Conservation (phyloP, 2,329 filamentous ascomycete genomes). For the Penicillium sp. region DNA sequence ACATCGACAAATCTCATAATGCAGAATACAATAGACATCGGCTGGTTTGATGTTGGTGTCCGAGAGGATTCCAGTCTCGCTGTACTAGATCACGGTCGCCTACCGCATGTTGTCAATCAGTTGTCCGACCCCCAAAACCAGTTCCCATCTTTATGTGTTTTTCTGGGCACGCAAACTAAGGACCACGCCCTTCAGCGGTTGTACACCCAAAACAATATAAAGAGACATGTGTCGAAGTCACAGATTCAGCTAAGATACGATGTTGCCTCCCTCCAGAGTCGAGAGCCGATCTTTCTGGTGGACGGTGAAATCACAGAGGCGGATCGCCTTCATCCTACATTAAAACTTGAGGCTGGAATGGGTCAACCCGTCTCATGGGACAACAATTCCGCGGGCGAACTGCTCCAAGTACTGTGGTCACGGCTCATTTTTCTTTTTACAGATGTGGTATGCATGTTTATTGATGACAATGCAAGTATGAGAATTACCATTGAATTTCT, state of each 20-base stretch:
- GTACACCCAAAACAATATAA: conserved; percentile 22
- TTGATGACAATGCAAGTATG: conserved; percentile 13
- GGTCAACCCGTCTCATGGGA: not conserved
- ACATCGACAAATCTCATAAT: conserved; percentile 1
- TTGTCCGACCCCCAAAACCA: conserved; percentile 6
- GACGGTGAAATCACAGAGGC: not conserved
- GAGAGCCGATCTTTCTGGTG: not conserved
- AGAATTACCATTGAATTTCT: not conserved
- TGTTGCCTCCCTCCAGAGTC: not conserved
- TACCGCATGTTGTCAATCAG: conserved; percentile 8
- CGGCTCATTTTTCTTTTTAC: conserved; percentile 29
- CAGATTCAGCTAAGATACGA: not conserved
- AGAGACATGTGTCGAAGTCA: conserved; percentile 3
- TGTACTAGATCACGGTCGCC: conserved; percentile 11
- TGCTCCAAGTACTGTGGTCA: conserved; percentile 13
- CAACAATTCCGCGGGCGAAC: not conserved
- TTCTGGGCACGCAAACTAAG: conserved; percentile 14
- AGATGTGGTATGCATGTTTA: conserved; percentile 30
- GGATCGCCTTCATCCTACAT: not conserved
- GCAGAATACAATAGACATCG: conserved; percentile 17
- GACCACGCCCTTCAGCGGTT: conserved; percentile 14
- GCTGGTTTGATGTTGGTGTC: conserved; percentile 19
- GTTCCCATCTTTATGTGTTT: conserved; percentile 17
- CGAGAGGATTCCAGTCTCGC: conserved; percentile 12
- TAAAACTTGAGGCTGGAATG: not conserved